These are phyloP conservation scores for Ceratocystis albifundus DNA, from an alignment of 2,329 filamentous ascomycete genomes.

Conservation along the genomic window DNA sequence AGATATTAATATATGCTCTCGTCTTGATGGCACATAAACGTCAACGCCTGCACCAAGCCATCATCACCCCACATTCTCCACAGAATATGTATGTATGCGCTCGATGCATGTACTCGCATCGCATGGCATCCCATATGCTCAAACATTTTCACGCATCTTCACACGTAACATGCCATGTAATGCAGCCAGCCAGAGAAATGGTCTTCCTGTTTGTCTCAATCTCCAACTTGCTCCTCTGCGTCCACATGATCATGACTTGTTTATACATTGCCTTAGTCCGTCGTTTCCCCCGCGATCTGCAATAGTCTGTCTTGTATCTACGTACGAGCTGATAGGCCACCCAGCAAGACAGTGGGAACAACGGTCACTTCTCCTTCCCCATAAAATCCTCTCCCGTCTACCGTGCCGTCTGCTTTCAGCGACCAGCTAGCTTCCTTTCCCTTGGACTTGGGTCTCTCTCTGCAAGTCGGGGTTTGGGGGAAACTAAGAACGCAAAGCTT, in stretches of 20 bases:
- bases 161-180: neutral
- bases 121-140: neutral
- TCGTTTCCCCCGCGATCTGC: slow-evolving; percentile 3
- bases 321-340: neutral
- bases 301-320: slow-evolving; percentile 1
- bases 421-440: no score
- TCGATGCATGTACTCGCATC: neutral
- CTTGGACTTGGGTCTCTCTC: neutral
- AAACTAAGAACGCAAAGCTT: neutral
- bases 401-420: slow-evolving; percentile 6
- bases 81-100: no score
- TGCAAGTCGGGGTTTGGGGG: neutral
- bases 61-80: no score
- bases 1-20: no score
- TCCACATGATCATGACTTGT: slow-evolving; percentile 2
- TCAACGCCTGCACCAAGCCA: no score
- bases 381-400: neutral
- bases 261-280: no score
- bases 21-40: no score
- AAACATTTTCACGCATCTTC: neutral
- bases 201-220: neutral
- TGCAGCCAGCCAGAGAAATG: no score
- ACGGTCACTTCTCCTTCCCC: neutral
- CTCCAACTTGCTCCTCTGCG: slow-evolving; percentile 9
- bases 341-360: neutral